Conservation (phyloP, 2,329 filamentous ascomycete genomes). For the Nemania abortiva region DNA sequence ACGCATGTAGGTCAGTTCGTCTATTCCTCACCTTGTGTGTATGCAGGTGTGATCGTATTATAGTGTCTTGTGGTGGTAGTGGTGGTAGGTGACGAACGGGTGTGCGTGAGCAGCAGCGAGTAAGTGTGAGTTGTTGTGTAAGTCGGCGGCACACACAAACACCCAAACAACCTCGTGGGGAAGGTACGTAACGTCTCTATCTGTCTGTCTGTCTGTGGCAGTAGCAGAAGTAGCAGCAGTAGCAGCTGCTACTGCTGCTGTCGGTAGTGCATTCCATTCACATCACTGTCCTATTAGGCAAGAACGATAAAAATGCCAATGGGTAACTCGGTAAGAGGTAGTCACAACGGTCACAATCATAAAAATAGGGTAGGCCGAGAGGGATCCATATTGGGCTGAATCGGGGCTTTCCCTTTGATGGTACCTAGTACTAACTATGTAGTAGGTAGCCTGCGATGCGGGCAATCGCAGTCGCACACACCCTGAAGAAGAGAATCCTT, state of each 20-base stretch:
- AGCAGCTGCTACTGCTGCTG: too few relatives aligned
- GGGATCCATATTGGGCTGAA: conserved; percentile 38
- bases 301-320: not conserved
- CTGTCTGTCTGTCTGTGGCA: conserved; percentile 5
- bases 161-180: conserved; percentile 11
- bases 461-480: conserved; percentile 33
- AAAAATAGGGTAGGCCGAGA: conserved; percentile 20
- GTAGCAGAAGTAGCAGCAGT: conserved; percentile 4
- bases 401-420: conserved; percentile 19
- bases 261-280: conserved; percentile 22
- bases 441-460: not conserved
- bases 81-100: conserved; percentile 7
- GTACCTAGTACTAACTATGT: not conserved
- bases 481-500: conserved; percentile 14
- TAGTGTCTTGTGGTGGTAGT: conserved; percentile 9
- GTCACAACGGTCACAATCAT: conserved; percentile 2
- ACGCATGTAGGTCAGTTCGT: conserved; percentile 20
- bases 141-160: conserved; percentile 11
- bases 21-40: conserved; percentile 11
- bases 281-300: conserved; percentile 13
- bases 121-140: conserved; percentile 18
- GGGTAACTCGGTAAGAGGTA: not conserved
- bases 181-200: not conserved
- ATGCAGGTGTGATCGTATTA: conserved; percentile 22
- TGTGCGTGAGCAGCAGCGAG: not conserved